Percentiles rank a stretch among this genome's conserved stretches.
Conservation (phyloP, 108 stramenopile genomes). For the Cyclotella kingstonii region DNA sequence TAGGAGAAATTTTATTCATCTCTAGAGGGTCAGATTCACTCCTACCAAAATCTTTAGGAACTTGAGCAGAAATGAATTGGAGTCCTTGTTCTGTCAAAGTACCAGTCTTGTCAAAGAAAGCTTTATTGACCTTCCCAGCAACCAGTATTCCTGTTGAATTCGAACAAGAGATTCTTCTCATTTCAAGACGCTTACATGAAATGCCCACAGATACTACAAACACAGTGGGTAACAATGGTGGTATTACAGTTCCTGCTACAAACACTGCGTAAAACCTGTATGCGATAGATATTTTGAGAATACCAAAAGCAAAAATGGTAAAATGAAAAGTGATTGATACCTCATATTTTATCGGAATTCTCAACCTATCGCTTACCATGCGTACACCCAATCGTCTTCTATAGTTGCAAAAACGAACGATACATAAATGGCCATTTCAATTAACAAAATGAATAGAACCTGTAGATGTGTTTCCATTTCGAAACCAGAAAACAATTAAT, state of each 20-base stretch:
- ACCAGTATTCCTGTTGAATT: conserved; percentile 69
- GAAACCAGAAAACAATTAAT: neutral
- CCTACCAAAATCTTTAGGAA: conserved; percentile 9
- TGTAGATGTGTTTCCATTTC: no score
- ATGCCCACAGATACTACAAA: conserved; percentile 66
- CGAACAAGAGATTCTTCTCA: conserved; percentile 62
- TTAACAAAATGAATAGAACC: conserved; percentile 47
- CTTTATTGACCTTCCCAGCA: conserved; percentile 73
- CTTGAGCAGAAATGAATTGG: conserved; percentile 46
- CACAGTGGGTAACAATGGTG: conserved; percentile 47
- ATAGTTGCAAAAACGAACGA: conserved; percentile 38
- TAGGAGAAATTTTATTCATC: conserved; percentile 7
- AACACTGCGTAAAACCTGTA: conserved; percentile 20
- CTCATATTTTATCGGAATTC: conserved; percentile 54
- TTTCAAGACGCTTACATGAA: conserved; percentile 51
- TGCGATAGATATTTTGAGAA: neutral
- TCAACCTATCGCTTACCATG: no score
- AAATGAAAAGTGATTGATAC: neutral
- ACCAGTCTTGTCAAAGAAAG: conserved; percentile 88
- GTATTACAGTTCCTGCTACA: conserved; percentile 15
- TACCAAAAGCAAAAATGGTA: neutral
- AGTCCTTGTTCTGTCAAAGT: conserved; percentile 74
- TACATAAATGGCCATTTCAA: conserved; percentile 50
- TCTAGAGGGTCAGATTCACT: neutral
- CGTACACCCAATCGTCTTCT: conserved; percentile 50